A percentile compares a stretch with the other conserved stretches of the same genome.
phyloP scores from a whole-genome alignment of 2,329 filamentous ascomycete genomes.

The Penicillium sp. region DNA sequence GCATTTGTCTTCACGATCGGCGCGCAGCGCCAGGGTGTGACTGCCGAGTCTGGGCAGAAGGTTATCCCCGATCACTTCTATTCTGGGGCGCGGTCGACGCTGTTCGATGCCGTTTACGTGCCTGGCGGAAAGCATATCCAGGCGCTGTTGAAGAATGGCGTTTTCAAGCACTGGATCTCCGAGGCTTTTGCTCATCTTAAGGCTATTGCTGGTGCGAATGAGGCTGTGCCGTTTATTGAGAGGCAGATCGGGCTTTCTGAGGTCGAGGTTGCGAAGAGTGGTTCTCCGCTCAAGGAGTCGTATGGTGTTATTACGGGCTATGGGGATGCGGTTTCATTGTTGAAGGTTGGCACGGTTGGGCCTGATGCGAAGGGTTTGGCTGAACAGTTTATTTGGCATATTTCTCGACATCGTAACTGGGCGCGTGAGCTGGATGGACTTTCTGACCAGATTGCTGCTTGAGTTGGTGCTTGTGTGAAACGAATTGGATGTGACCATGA shows the following conservation, averaged over 20 bases:
- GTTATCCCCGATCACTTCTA: conserved; percentile 73
- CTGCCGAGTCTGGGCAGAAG: conserved; percentile 59
- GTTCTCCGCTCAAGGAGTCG: conserved; percentile 26
- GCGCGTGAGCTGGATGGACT: conserved; percentile 73
- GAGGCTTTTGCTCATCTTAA: conserved; percentile 83
- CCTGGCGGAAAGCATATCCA: conserved; percentile 67
- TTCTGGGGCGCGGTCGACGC: conserved; percentile 71
- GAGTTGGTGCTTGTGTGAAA: conserved; percentile 23
- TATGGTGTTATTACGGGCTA: conserved; percentile 39
- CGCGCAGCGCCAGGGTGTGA: conserved; percentile 65
- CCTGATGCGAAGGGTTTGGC: conserved; percentile 68
- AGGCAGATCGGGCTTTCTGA: conserved; percentile 30
- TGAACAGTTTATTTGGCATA: conserved; percentile 66
- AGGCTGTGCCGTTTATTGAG: conserved; percentile 35
- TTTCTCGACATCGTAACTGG: conserved; percentile 73
- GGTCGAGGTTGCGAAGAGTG: conserved; percentile 27
- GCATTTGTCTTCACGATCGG: conserved; percentile 74
- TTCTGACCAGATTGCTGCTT: conserved; percentile 67
- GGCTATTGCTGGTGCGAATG: conserved; percentile 68
- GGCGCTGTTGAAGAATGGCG: conserved; percentile 67
- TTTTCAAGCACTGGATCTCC: conserved; percentile 72
- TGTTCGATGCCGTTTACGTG: conserved; percentile 78
- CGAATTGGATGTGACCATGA: background rate
- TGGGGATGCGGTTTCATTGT: conserved; percentile 21
- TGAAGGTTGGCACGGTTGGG: conserved; percentile 53